Percentiles rank a stretch among this genome's conserved stretches.
Conservation (phyloP, 2,329 filamentous ascomycete genomes). For the Arthrobotrys sphaeroides region DNA sequence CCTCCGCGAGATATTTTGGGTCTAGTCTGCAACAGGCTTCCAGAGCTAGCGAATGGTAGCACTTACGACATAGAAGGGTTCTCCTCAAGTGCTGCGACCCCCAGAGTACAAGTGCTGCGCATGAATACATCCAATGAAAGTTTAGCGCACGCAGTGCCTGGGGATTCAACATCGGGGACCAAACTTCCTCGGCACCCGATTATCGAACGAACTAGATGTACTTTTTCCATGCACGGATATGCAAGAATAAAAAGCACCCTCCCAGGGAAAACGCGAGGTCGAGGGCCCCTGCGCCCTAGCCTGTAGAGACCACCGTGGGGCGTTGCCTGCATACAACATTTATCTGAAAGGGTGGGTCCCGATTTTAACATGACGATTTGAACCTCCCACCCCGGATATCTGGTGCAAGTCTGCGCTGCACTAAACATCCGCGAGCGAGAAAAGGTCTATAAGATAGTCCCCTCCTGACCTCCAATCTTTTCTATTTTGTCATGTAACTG, state of each 20-base stretch:
- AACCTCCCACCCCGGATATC: conserved; percentile 21
- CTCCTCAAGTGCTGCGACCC: neutral
- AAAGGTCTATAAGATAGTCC: conserved; percentile 29
- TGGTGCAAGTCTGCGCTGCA: neutral
- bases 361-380: neutral
- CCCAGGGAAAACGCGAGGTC: conserved; percentile 7
- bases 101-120: no score
- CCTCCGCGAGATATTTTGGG: conserved; percentile 29
- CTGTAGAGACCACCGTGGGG: neutral
- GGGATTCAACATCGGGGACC: neutral
- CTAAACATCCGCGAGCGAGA: neutral
- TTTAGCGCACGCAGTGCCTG: conserved; percentile 24
- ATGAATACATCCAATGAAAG: neutral
- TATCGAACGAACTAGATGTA: neutral
- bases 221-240: conserved; percentile 26
- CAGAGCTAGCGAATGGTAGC: conserved; percentile 10
- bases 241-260: conserved; percentile 15
- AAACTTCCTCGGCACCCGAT: neutral
- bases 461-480: conserved; percentile 10
- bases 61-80: conserved; percentile 7
- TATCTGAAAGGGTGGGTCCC: conserved; percentile 6
- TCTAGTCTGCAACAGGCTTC: neutral
- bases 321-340: neutral
- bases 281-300: conserved; percentile 15
- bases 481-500: neutral